Conservation (phyloP, 768 basidiomycete genomes). For the Mycena metata region DNA sequence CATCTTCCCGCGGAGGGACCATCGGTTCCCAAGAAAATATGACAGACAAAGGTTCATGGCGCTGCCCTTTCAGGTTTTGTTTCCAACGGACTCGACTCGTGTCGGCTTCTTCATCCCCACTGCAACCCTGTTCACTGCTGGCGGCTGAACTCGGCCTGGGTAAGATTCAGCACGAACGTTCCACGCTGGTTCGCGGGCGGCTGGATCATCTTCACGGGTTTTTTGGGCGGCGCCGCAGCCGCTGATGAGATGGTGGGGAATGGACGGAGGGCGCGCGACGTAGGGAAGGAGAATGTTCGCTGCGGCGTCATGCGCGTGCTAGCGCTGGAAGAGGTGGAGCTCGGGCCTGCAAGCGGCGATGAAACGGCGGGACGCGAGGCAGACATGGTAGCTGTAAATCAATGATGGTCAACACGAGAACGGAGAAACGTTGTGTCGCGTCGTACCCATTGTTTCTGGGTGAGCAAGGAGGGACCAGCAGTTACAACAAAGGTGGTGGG, state of each 20-base stretch:
- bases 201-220: constrained; percentile 82
- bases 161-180: constrained; percentile 83
- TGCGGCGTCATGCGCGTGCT: constrained; percentile 54
- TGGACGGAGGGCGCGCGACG: constrained; percentile 83
- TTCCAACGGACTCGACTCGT: too few species aligned
- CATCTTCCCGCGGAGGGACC: constrained; percentile 6
- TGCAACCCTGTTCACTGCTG: constrained; percentile 47
- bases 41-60: not conserved
- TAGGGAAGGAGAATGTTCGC: constrained; percentile 69
- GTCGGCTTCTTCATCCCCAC: constrained; percentile 7
- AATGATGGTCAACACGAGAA: not conserved
- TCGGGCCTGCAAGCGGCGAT: constrained; percentile 71
- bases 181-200: constrained; percentile 79
- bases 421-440: not conserved
- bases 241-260: constrained; percentile 72
- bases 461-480: not conserved
- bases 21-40: constrained; percentile 16
- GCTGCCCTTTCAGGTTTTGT: not conserved
- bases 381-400: constrained; percentile 55
- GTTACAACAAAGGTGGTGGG: constrained; percentile 4
- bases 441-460: constrained; percentile 27
- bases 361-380: constrained; percentile 68
- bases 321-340: constrained; percentile 42
- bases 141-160: constrained; percentile 85
- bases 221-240: constrained; percentile 51